phyloP scores from a whole-genome alignment of 148 eudicot genomes.

The Fagopyrum tataricum region DNA sequence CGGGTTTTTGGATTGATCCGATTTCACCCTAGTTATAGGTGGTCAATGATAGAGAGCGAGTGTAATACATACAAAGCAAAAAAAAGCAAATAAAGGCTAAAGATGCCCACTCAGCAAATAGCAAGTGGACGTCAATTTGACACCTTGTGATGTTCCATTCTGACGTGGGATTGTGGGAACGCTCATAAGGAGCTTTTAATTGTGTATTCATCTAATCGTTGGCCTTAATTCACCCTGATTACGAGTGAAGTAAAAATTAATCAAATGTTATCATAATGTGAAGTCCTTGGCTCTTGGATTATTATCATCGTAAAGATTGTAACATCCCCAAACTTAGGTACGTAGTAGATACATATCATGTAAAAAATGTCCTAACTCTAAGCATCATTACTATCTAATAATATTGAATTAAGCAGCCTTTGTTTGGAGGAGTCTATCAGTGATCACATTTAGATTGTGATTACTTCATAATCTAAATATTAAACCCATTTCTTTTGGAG shows the following conservation, averaged over 20 bases:
- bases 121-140: slow-evolving; percentile 9
- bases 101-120: slow-evolving; percentile 12
- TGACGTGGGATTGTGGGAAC: slow-evolving; percentile 8
- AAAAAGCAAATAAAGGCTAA: slow-evolving; percentile 6
- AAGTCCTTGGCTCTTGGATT: background rate
- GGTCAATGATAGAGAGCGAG: slow-evolving; percentile 3
- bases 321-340: background rate
- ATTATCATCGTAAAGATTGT: background rate
- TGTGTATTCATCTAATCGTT: background rate
- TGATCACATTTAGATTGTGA: slow-evolving; percentile 2
- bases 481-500: background rate
- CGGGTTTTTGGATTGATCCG: no score
- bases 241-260: background rate
- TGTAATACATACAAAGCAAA: slow-evolving; percentile 11
- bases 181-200: background rate
- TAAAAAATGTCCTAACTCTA: no score
- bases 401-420: background rate
- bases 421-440: background rate
- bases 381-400: background rate
- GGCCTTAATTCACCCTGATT: background rate
- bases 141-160: slow-evolving; percentile 10
- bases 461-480: background rate
- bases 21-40: background rate
- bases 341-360: no score
- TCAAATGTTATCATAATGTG: background rate